phyloP scores from a whole-genome alignment of 345 rosid species.

The Eucalyptus regnans region DNA sequence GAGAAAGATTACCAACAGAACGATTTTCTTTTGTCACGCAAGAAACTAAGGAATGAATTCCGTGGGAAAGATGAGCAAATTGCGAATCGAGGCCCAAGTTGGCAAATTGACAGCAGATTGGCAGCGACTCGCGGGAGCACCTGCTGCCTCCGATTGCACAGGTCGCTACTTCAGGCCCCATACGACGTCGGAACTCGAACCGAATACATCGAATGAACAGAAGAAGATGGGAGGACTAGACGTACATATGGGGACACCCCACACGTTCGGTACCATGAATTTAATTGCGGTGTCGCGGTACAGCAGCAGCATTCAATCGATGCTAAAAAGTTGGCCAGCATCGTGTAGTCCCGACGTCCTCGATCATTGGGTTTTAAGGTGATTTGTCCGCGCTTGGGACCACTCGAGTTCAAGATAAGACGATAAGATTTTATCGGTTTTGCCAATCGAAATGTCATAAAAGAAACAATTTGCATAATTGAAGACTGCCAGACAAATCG shows the following conservation, averaged over 20 bases:
- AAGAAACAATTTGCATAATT: not conserved
- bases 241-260: not conserved
- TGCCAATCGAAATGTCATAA: rapidly evolving
- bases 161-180: not conserved
- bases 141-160: not conserved
- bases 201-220: not conserved
- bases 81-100: not conserved
- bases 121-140: not conserved
- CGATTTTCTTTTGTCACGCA: not conserved
- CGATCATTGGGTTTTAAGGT: not conserved
- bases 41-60: not conserved
- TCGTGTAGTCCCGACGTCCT: not conserved
- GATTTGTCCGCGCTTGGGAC: not conserved
- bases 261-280: not conserved
- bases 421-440: not conserved
- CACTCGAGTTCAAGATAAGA: not conserved
- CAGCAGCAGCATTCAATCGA: not conserved
- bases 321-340: not conserved
- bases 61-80: not conserved
- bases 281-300: not conserved
- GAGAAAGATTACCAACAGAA: not conserved
- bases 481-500: not conserved
- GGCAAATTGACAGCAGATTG: not conserved
- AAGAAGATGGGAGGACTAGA: not conserved
- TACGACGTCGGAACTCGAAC: not conserved